A percentile compares a stretch with the other conserved stretches of the same genome.
These are phyloP conservation scores for Cystofilobasidium ferigula DNA, from an alignment of 768 basidiomycete species.

Conservation along the genomic window DNA sequence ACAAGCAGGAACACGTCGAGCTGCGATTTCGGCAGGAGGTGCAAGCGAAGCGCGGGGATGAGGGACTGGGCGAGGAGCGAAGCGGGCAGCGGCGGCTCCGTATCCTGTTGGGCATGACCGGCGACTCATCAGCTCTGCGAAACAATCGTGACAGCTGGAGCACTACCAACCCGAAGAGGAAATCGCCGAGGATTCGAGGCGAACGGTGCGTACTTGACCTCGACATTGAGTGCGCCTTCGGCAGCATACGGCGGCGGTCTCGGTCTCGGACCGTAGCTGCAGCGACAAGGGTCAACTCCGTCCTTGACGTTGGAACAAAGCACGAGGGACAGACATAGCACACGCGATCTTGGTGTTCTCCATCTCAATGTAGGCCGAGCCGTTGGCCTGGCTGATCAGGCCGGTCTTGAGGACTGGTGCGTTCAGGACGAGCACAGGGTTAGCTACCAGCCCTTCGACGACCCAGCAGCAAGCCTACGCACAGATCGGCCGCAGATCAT, in stretches of 20 bases:
- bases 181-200: slow-evolving; percentile 65
- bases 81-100: slow-evolving; percentile 78
- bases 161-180: slow-evolving; percentile 63
- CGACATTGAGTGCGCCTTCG: slow-evolving; percentile 77
- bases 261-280: slow-evolving; percentile 54
- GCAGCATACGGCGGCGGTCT: slow-evolving; percentile 44
- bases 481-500: slow-evolving; percentile 82
- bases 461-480: slow-evolving; percentile 30
- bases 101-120: slow-evolving; percentile 77
- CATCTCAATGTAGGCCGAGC: slow-evolving; percentile 92
- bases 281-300: not conserved
- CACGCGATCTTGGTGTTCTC: slow-evolving; percentile 82
- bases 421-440: not conserved
- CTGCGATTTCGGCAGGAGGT: slow-evolving; percentile 81
- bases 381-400: slow-evolving; percentile 83
- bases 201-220: slow-evolving; percentile 94
- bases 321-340: slow-evolving; percentile 60
- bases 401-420: slow-evolving; percentile 74
- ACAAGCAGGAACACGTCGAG: slow-evolving; percentile 84
- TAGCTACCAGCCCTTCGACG: slow-evolving; percentile 18
- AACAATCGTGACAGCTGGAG: not conserved
- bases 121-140: too few species aligned
- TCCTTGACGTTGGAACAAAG: not conserved
- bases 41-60: slow-evolving; percentile 53
- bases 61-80: slow-evolving; percentile 77